phyloP scores from a whole-genome alignment of 2,329 filamentous ascomycete species.

The Pseudopithomyces chartarum region DNA sequence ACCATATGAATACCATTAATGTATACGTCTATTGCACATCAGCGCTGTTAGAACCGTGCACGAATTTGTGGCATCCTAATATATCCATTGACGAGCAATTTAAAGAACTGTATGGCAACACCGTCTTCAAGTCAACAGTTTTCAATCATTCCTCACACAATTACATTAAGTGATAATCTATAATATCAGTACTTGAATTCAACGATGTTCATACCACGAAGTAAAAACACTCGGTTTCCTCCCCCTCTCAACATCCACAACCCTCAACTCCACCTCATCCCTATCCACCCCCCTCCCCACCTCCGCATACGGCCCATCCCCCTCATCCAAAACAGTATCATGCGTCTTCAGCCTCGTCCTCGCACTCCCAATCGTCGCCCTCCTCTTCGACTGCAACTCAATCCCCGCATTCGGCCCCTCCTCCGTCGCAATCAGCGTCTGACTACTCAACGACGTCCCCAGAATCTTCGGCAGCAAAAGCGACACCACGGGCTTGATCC shows the following conservation, averaged over 20 bases:
- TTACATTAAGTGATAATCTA: too few relatives aligned
- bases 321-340: slow-evolving; percentile 12
- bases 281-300: slow-evolving; percentile 15
- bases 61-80: too few relatives aligned
- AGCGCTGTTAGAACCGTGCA: too few relatives aligned
- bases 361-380: slow-evolving; percentile 12
- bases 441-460: slow-evolving; percentile 17
- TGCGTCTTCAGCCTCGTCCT: slow-evolving; percentile 5
- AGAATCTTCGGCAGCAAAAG: slow-evolving; percentile 23
- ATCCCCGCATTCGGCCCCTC: slow-evolving; percentile 6
- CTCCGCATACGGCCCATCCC: slow-evolving; percentile 4
- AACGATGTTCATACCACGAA: too few relatives aligned
- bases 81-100: too few relatives aligned
- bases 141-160: too few relatives aligned
- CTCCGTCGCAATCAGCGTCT: slow-evolving; percentile 9
- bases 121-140: too few relatives aligned
- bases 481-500: slow-evolving; percentile 21
- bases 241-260: neutral
- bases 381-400: slow-evolving; percentile 18
- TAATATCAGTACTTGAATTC: too few relatives aligned
- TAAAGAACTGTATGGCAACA: too few relatives aligned
- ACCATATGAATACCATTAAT: too few relatives aligned
- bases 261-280: neutral
- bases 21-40: too few relatives aligned
- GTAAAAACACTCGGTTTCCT: too few relatives aligned